Evolutionary conservation across 805 yeast genomes (phyloP).

Genomic region (Yarrowia divulgata): DNA sequence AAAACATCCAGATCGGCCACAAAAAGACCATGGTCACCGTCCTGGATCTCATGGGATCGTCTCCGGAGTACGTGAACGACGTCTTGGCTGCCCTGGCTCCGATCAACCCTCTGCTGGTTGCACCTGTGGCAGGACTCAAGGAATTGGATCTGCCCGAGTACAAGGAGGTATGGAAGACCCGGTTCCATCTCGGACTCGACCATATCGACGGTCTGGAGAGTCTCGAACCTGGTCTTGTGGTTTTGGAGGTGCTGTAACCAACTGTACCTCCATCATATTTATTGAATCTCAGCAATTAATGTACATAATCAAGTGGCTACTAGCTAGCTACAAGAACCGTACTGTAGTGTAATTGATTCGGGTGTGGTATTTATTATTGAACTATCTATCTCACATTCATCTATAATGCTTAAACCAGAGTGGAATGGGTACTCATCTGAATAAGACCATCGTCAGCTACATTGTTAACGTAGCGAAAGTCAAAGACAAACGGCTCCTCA

Average conservation of each 20-base stretch:
- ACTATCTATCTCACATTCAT: not conserved
- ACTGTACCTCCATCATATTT: not conserved
- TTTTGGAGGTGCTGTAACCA: constrained; percentile 43
- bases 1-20: constrained; percentile 41
- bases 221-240: constrained; percentile 62
- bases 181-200: constrained; percentile 71
- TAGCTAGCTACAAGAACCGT: too few species aligned
- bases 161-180: constrained; percentile 46
- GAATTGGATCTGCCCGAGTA: constrained; percentile 11
- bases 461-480: constrained; percentile 20
- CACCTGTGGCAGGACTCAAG: constrained; percentile 44
- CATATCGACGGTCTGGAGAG: constrained; percentile 66
- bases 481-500: constrained; percentile 36
- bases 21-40: constrained; percentile 37
- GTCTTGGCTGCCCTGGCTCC: constrained; percentile 10
- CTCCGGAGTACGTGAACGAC: constrained; percentile 47
- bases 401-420: constrained; percentile 17
- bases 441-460: constrained; percentile 12
- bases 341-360: not conserved
- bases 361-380: too few species aligned
- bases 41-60: constrained; percentile 61
- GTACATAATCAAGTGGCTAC: too few species aligned
- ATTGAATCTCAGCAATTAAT: constrained; percentile 12
- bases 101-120: constrained; percentile 45
- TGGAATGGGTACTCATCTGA: constrained; percentile 34